Base-by-base conservation (phyloP, 2,329 filamentous ascomycete genomes). In the Paracoccidioides lutzii region DNA sequence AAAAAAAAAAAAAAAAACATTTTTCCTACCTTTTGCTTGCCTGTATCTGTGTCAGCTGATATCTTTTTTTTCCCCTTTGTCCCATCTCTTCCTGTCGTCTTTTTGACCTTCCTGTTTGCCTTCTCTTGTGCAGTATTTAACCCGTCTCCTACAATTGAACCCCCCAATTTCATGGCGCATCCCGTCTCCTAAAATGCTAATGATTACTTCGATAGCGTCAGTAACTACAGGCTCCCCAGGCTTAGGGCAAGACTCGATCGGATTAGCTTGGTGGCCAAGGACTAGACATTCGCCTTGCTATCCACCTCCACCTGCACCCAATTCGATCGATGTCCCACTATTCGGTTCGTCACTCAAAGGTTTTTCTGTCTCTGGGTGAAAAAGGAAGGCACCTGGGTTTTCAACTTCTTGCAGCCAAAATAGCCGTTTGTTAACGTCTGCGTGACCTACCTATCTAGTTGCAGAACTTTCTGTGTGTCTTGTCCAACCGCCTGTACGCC, bases 271-370 rank as follows among this genome's bases (percentile, higher is more conserved):
- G 49, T n/a, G 38, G 38, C 49, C 49, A 42, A 52, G 28, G 7
- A 42, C 37, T 32, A 4, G 38, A 52, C 28, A 7, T 52, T 22
- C 41, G 5, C 38, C 38, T 30, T 15, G 7, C 3, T n/a, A n/a
- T 1, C 22, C n/a, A 9, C 48, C 8, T 41, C 22, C 32, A 32
- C 37, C 22, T 28, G 2, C 38, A 14, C 3, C 15, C 32, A 22
- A 45, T 33, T 49, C 43, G 43, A 54, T 44, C 28, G 44, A 54
- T 54, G 53, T 54, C 14, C 44, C 43, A 54, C 44, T 22, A 48
- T 49, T 46, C 37, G 53, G 15, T 40, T 41, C 43, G 33, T 41
- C 43, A 35, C 53, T 49, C 53, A 9, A 48, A 38, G 35, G 40
- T 49, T 49, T 15, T 33, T 32, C 45, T 45, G 40, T 44, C 52